Conservation (phyloP, 2,329 filamentous ascomycete genomes). For the Diaporthe caulivora region DNA sequence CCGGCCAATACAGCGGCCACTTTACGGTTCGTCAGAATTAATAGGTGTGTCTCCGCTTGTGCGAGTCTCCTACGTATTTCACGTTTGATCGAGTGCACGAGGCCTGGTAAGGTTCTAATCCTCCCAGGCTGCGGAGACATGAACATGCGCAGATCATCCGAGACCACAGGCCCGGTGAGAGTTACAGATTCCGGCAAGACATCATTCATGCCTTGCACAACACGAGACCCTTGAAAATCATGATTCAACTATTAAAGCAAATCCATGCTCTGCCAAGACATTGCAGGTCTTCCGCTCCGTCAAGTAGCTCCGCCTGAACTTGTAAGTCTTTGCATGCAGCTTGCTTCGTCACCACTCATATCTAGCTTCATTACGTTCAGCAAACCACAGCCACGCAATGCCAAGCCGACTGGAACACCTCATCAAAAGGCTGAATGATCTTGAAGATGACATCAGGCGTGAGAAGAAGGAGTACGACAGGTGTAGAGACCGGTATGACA, state of each 20-base stretch:
- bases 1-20: not conserved
- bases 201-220: not conserved
- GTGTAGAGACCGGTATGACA: not conserved
- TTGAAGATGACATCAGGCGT: constrained; percentile 1
- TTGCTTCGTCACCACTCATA: too few species aligned
- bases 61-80: too few species aligned
- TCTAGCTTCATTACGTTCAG: not conserved
- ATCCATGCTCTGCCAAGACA: not conserved
- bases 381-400: not conserved
- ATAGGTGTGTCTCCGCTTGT: not conserved
- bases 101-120: not conserved
- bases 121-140: constrained; percentile 9
- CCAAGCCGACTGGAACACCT: not conserved
- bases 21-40: not conserved
- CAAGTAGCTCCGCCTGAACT: not conserved
- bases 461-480: constrained; percentile 13
- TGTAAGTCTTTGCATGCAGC: not conserved
- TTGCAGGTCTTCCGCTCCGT: too few species aligned
- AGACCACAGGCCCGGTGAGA: not conserved
- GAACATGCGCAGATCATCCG: not conserved
- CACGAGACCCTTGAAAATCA: fast-evolving
- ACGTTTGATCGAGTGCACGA: not conserved
- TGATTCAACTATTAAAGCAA: not conserved
- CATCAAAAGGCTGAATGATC: not conserved
- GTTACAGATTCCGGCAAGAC: not conserved